Evolutionary conservation across 2,329 filamentous ascomycete species (phyloP), one percentile per base, ranked within the genome.

Genomic region (Penicillium sp.): DNA sequence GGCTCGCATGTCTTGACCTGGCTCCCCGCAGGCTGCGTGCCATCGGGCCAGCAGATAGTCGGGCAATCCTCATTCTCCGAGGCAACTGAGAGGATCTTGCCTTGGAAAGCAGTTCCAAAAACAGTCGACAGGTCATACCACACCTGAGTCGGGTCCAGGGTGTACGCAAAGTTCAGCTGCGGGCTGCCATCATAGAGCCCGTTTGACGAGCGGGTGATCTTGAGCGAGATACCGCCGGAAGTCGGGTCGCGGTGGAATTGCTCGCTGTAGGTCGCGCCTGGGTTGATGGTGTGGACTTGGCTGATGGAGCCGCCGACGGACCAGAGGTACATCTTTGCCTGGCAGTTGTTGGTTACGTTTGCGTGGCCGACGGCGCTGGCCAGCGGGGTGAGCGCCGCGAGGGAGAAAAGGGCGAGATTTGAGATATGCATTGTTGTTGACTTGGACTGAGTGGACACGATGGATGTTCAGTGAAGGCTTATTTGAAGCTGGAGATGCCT

Each of bases 71-170:
- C 41, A 29, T 74, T 66, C 6, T 64, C 69, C 7, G 73, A 69
- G 15, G 66, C 61, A 8, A 78, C 67, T 1, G 57, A 58, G 11
- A 78, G 54, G 0, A 66, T 47, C 7, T 65, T 62, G 4, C 75
- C 73, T 1, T 69, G 68, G 67, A 81, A 81, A 9, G 79, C 71
- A 60, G 79, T 75, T 3, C 79, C 79, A 53, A 78, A 78, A 58
- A 81, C 78, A 69, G 78, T 75, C 5, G 74, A 77, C 60, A 82
- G 67, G 56, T 81, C 79, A 59, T 81, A 82, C 67, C 75, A 79
- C 61, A 79, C 68, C 47, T 71, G 67, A 51, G 66, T 69, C 46
- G 72, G 70, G 56, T 76, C 72, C 55, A 80, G 70, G 35, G 74
- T 77, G 67, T 81, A 81, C 45, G 79, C 77, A 64, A 75, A 80